phyloP scores from a whole-genome alignment of 208 protist genomes.

The Herpetomonas tarakana region DNA sequence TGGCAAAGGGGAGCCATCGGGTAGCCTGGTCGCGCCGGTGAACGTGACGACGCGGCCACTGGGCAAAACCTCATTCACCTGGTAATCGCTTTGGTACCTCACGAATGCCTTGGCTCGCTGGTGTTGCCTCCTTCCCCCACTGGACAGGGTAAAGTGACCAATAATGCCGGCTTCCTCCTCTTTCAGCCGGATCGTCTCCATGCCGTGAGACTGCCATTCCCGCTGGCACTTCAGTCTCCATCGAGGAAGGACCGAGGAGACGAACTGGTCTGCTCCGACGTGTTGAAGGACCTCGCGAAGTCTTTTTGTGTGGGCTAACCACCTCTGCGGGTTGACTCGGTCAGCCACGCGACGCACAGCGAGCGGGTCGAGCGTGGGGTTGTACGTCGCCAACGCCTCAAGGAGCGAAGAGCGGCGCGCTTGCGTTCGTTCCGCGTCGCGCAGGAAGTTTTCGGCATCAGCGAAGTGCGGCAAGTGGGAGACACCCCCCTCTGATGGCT shows the following conservation, averaged over 20 bases:
- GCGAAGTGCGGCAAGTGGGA: too few relatives aligned
- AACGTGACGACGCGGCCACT: conserved; percentile 62
- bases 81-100: conserved; percentile 49
- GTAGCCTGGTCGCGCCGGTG: conserved; percentile 37
- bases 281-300: neutral
- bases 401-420: too few relatives aligned
- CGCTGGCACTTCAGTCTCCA: neutral
- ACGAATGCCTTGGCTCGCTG: conserved; percentile 13
- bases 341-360: neutral
- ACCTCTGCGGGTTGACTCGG: neutral
- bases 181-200: conserved; percentile 3
- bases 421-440: too few relatives aligned
- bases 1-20: conserved; percentile 12
- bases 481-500: too few relatives aligned
- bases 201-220: neutral
- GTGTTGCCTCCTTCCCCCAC: conserved; percentile 12
- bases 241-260: neutral
- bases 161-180: conserved; percentile 35
- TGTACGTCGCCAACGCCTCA: neutral
- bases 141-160: conserved; percentile 2
- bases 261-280: neutral
- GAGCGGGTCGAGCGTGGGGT: neutral
- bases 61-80: conserved; percentile 66
- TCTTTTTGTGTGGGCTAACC: neutral
- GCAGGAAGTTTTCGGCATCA: too few relatives aligned